Conservation (phyloP, 345 rosid species). For the Aurinia saxatilis region DNA sequence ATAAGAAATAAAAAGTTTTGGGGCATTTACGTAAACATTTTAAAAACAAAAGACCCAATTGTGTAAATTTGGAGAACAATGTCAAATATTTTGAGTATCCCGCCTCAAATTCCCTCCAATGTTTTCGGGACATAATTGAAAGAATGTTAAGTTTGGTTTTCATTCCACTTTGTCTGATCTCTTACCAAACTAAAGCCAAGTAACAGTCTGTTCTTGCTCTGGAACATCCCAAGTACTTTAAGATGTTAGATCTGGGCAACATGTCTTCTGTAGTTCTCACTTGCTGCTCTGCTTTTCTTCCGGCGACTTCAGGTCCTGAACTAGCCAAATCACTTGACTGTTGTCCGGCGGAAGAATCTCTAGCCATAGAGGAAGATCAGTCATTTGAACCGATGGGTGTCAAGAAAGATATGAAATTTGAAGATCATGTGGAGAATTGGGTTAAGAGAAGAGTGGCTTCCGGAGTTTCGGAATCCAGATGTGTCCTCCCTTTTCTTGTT, state of each 20-base stretch:
- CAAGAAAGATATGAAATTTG: constrained; percentile 31
- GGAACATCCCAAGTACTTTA: background rate
- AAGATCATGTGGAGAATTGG: constrained; percentile 45
- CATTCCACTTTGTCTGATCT: background rate
- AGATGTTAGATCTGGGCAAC: constrained; percentile 60
- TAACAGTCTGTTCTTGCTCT: background rate
- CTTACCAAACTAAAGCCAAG: background rate
- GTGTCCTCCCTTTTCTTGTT: constrained; percentile 65
- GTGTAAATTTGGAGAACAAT: background rate
- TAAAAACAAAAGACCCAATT: background rate
- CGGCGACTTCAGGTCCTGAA: constrained; percentile 19
- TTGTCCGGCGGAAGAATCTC: background rate
- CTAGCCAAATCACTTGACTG: constrained; percentile 17
- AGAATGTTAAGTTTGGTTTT: background rate
- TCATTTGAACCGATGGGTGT: constrained; percentile 21
- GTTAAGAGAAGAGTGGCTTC: constrained; percentile 42
- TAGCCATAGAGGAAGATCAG: constrained; percentile 10
- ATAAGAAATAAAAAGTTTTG: background rate
- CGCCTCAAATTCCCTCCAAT: constrained; percentile 33
- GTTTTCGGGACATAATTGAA: no score
- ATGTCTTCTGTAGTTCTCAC: constrained; percentile 39
- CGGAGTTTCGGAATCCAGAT: constrained; percentile 36
- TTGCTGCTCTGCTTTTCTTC: constrained; percentile 31
- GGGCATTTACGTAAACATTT: background rate
- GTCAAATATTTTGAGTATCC: background rate